phyloP scores from a whole-genome alignment of 2,329 filamentous ascomycete genomes.

The Clonostachys byssicola region DNA sequence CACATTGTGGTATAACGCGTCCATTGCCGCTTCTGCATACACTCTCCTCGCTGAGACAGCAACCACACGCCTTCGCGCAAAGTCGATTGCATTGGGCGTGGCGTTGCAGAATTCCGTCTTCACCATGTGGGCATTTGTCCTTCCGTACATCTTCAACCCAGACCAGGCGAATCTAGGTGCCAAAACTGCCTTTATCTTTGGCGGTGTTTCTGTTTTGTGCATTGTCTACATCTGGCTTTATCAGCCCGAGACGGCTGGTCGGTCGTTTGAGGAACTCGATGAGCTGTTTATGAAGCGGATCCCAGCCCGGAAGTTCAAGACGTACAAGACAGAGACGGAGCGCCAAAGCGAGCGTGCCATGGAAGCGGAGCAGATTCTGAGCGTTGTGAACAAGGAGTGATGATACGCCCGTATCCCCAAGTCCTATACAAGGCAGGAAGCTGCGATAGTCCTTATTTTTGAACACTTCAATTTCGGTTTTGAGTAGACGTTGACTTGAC shows the following conservation, averaged over 20 bases:
- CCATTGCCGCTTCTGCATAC: conserved; percentile 36
- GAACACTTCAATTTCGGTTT: too few relatives aligned
- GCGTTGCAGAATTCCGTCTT: conserved; percentile 29
- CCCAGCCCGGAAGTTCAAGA: conserved; percentile 13
- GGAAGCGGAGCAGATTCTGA: too few relatives aligned
- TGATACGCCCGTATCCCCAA: too few relatives aligned
- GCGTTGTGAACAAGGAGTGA: too few relatives aligned
- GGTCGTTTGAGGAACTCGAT: conserved; percentile 28
- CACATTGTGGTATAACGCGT: conserved; percentile 33
- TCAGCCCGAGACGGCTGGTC: conserved; percentile 27
- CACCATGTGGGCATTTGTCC: conserved; percentile 30
- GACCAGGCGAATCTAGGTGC: conserved; percentile 28
- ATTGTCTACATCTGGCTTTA: conserved; percentile 18
- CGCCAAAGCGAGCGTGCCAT: too few relatives aligned
- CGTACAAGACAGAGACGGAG: too few relatives aligned
- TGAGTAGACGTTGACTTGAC: too few relatives aligned
- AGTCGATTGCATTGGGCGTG: conserved; percentile 29
- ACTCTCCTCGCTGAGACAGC: conserved; percentile 33
- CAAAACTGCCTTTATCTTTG: conserved; percentile 32
- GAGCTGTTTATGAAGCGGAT: conserved; percentile 22
- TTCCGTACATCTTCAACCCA: conserved; percentile 36
- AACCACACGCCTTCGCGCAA: conserved; percentile 27
- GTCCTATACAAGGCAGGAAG: too few relatives aligned
- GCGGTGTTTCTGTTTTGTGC: conserved; percentile 18
- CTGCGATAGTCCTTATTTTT: too few relatives aligned